Percentiles rank a stretch among this genome's conserved stretches.
phyloP scores from a whole-genome alignment of 2,329 filamentous ascomycete species.

The Geosmithia morbida region DNA sequence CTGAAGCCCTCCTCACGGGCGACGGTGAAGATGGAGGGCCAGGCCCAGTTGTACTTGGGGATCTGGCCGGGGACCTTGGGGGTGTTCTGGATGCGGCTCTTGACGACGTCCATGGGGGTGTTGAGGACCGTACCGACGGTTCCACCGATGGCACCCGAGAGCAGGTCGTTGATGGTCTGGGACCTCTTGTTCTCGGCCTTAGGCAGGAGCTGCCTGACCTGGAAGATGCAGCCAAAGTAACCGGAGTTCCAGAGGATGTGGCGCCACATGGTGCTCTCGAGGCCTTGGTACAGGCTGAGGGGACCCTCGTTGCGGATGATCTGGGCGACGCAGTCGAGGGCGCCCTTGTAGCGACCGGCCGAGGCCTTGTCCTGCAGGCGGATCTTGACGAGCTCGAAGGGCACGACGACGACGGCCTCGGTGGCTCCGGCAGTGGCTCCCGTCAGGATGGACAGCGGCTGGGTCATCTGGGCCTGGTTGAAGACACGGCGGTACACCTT shows the following conservation, averaged over 20 bases:
- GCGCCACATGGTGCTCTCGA: conserved; percentile 94
- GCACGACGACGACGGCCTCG: conserved; percentile 92
- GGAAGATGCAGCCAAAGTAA: conserved; percentile 98
- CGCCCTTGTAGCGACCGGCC: conserved; percentile 73
- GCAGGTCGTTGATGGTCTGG: conserved; percentile 75
- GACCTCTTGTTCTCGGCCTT: conserved; percentile 64
- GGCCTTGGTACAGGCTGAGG: conserved; percentile 86
- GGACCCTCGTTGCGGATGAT: conserved; percentile 72
- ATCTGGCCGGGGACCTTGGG: conserved; percentile 64
- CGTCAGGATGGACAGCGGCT: conserved; percentile 81
- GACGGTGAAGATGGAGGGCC: conserved; percentile 71
- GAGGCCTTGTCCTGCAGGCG: conserved; percentile 91
- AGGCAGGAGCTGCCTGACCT: conserved; percentile 76
- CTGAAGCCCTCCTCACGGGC: conserved; percentile 84
- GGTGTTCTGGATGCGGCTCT: conserved; percentile 94
- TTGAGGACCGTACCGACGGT: conserved; percentile 83
- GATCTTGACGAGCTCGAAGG: conserved; percentile 98
- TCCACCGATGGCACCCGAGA: conserved; percentile 78
- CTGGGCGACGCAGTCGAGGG: conserved; percentile 67
- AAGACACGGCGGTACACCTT: conserved; percentile 84
- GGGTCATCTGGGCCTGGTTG: conserved; percentile 75
- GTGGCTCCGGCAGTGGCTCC: conserved; percentile 91
- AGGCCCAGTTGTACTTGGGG: conserved; percentile 99
- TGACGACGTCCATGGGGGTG: conserved; percentile 94
- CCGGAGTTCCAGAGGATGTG: conserved; percentile 84